These are phyloP conservation scores for Vitis labrusca DNA, from an alignment of 164 flowering plant species.

Conservation along the genomic window DNA sequence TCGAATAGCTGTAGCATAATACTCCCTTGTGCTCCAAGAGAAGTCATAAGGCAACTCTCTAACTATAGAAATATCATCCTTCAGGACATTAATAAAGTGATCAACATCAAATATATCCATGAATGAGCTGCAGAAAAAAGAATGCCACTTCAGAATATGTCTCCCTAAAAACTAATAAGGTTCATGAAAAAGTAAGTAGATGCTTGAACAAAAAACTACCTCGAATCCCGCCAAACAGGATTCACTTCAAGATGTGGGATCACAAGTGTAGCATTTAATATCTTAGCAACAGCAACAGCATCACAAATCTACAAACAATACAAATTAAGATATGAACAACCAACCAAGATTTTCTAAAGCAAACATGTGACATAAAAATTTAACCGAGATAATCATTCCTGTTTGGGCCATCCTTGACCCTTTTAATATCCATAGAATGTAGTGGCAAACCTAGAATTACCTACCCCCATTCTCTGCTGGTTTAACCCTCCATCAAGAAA, in stretches of 20 bases:
- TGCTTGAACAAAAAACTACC: slow-evolving; percentile 38
- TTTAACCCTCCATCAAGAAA: slow-evolving; percentile 98
- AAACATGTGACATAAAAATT: not conserved
- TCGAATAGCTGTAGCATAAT: slow-evolving; percentile 89
- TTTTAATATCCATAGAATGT: not conserved
- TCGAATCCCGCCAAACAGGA: slow-evolving; percentile 97
- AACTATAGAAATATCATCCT: slow-evolving; percentile 83
- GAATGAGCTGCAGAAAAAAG: slow-evolving; percentile 70
- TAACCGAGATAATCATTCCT: not conserved
- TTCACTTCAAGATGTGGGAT: slow-evolving; percentile 93
- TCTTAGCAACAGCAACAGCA: slow-evolving; percentile 98
- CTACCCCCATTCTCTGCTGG: slow-evolving; percentile 99
- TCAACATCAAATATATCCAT: slow-evolving; percentile 94
- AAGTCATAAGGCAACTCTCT: slow-evolving; percentile 79
- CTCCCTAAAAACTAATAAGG: not conserved
- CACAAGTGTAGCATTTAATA: slow-evolving; percentile 94
- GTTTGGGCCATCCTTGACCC: not conserved
- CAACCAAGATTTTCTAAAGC: not conserved
- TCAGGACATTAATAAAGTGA: slow-evolving; percentile 84
- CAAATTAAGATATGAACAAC: not conserved
- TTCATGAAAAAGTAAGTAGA: not conserved
- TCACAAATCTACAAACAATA: slow-evolving; percentile 68
- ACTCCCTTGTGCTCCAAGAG: slow-evolving; percentile 97
- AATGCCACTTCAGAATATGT: slow-evolving; percentile 12
- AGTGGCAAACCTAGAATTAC: slow-evolving; percentile 15